Conservation (phyloP, 345 rosid genomes). For the Lepidium africanum region DNA sequence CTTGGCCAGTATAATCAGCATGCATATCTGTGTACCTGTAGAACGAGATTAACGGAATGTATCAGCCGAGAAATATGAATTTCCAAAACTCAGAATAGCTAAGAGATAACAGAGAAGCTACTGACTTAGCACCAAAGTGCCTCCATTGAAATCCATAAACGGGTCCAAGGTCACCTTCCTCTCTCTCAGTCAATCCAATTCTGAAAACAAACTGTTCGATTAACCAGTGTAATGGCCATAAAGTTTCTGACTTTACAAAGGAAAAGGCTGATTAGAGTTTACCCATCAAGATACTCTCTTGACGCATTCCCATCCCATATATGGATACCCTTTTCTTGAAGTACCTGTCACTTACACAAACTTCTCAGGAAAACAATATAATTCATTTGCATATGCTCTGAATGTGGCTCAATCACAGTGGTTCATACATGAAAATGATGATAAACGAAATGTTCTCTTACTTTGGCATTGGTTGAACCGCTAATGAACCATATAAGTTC, state of each 20-base stretch:
- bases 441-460: constrained; percentile 14
- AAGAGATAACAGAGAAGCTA: constrained; percentile 10
- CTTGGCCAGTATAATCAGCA: constrained; percentile 89
- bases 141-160: constrained; percentile 99
- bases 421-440: neutral
- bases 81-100: neutral
- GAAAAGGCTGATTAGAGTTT: neutral
- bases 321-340: constrained; percentile 85
- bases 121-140: constrained; percentile 93
- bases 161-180: constrained; percentile 95
- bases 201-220: constrained; percentile 30
- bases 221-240: neutral
- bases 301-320: constrained; percentile 99
- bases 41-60: neutral
- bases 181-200: constrained; percentile 70
- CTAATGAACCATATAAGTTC: constrained; percentile 98
- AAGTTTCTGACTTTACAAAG: neutral
- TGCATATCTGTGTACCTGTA: constrained; percentile 89
- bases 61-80: neutral
- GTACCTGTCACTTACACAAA: constrained; percentile 45
- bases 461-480: constrained; percentile 95
- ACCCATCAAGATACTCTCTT: constrained; percentile 85
- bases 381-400: neutral
- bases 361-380: neutral
- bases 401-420: neutral